Conservation (phyloP, 2,329 filamentous ascomycete genomes). For the Ambrosiella xylebori region DNA sequence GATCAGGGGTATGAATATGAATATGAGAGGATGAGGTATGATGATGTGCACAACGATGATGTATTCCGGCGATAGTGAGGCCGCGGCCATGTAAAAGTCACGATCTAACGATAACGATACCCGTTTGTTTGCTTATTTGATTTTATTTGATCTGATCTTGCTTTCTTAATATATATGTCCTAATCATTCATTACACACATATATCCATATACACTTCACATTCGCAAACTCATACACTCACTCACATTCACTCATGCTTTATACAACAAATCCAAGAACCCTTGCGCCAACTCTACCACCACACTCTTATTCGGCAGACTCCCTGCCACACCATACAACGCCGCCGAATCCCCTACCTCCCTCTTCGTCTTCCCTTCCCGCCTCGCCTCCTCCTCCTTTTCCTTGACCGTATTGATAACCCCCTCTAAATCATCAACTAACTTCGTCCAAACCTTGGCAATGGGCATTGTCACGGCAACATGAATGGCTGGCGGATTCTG, state of each 20-base stretch:
- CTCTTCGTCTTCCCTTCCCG: slow-evolving; percentile 54
- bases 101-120: slow-evolving; percentile 1
- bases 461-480: slow-evolving; percentile 79
- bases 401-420: slow-evolving; percentile 54
- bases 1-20: background rate
- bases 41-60: background rate
- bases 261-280: slow-evolving; percentile 85
- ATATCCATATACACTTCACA: background rate
- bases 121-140: background rate
- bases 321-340: slow-evolving; percentile 86
- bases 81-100: background rate
- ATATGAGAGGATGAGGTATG: background rate
- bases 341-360: slow-evolving; percentile 62
- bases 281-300: slow-evolving; percentile 73
- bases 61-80: background rate
- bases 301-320: slow-evolving; percentile 91
- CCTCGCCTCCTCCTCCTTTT: slow-evolving; percentile 58
- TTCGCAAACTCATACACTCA: background rate
- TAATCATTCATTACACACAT: background rate
- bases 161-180: no score
- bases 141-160: background rate
- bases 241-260: slow-evolving; percentile 42
- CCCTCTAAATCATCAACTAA: slow-evolving; percentile 56
- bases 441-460: slow-evolving; percentile 63
- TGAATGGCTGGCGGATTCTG: slow-evolving; percentile 87